These are phyloP conservation scores for Geranomyces variabilis DNA, from an alignment of 192 early-diverging fungal species.

Conservation along the genomic window DNA sequence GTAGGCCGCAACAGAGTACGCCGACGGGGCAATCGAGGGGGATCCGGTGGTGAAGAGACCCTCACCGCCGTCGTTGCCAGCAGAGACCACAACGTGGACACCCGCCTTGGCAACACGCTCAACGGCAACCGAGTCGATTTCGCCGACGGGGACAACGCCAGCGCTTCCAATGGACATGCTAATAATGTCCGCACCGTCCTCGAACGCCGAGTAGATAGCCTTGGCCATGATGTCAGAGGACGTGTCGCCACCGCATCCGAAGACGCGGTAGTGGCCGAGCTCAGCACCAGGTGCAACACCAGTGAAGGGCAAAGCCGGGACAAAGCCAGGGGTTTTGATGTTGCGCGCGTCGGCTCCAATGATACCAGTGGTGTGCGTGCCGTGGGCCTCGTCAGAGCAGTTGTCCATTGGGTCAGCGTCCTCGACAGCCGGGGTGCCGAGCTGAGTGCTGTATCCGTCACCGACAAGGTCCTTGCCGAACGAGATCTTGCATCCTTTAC, in stretches of 20 bases:
- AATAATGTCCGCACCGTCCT: slow-evolving; percentile 78
- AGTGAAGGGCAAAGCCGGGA: slow-evolving; percentile 22
- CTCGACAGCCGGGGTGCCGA: slow-evolving; percentile 3
- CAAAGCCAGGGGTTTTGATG: slow-evolving; percentile 14
- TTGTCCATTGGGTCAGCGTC: slow-evolving; percentile 51
- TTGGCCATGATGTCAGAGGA: slow-evolving; percentile 74
- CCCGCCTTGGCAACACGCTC: slow-evolving; percentile 51
- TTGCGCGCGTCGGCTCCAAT: slow-evolving; percentile 41
- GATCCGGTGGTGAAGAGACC: slow-evolving; percentile 56
- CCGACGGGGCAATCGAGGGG: slow-evolving; percentile 36
- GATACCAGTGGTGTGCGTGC: slow-evolving; percentile 58
- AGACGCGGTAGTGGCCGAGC: slow-evolving; percentile 76
- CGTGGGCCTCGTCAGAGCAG: slow-evolving; percentile 46
- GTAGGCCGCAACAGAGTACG: slow-evolving; percentile 22
- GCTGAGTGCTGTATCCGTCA: slow-evolving; percentile 36
- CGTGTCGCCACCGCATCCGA: slow-evolving; percentile 66
- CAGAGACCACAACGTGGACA: slow-evolving; percentile 56
- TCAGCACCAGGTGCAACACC: slow-evolving; percentile 87
- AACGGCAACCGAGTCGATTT: slow-evolving; percentile 59
- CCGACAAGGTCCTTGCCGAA: slow-evolving; percentile 50
- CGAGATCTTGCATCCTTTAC: slow-evolving; percentile 44
- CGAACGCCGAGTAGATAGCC: slow-evolving; percentile 71
- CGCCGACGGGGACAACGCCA: slow-evolving; percentile 33
- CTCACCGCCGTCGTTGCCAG: slow-evolving; percentile 74
- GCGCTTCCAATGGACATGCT: slow-evolving; percentile 75